Conservation (phyloP, 371 early-diverging fungal genomes). For the Modicella reniformis region DNA sequence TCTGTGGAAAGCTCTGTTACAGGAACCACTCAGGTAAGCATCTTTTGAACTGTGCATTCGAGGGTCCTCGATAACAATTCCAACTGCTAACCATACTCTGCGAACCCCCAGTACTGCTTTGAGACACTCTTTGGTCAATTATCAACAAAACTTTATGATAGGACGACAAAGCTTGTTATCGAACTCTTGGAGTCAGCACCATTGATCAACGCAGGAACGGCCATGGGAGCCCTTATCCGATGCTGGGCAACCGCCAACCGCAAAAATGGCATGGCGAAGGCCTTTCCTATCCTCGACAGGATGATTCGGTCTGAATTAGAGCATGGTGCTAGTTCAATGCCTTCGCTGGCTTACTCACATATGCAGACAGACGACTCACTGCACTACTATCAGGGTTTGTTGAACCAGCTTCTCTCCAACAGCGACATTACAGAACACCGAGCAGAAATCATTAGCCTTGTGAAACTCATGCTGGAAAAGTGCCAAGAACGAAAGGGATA, state of each 20-base stretch:
- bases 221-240: conserved; percentile 58
- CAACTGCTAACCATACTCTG: neutral
- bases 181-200: conserved; percentile 70
- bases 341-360: conserved; percentile 63
- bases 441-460: conserved; percentile 60
- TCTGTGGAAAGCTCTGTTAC: conserved; percentile 42
- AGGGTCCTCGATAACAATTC: neutral
- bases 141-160: conserved; percentile 70
- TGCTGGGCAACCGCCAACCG: conserved; percentile 57
- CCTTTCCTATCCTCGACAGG: conserved; percentile 69
- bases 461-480: conserved; percentile 60
- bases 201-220: conserved; percentile 76
- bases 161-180: conserved; percentile 68
- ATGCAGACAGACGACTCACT: conserved; percentile 76
- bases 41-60: neutral
- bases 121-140: conserved; percentile 74
- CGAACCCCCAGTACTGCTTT: conserved; percentile 62
- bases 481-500: conserved; percentile 77
- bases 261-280: conserved; percentile 61
- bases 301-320: conserved; percentile 75
- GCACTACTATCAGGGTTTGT: conserved; percentile 82
- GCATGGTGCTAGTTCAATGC: conserved; percentile 74
- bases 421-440: conserved; percentile 64
- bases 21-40: conserved; percentile 38
- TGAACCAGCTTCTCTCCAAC: conserved; percentile 63